Conservation (phyloP, 2,329 filamentous ascomycete species). For the Fusarium pilosicola region DNA sequence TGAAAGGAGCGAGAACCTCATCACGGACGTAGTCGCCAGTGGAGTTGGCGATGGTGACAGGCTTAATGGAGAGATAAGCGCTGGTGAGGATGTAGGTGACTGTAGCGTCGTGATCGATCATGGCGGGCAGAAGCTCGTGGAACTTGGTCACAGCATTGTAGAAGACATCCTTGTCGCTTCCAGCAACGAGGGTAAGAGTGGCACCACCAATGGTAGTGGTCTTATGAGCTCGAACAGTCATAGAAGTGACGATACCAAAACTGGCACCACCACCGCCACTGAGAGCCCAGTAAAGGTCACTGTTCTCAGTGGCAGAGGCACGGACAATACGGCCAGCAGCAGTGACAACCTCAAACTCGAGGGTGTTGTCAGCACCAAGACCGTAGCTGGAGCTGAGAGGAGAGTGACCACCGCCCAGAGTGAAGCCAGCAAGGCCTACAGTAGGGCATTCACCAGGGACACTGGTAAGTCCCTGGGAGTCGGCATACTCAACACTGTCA, state of each 20-base stretch:
- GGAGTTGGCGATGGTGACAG: conserved; percentile 57
- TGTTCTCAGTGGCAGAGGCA: conserved; percentile 58
- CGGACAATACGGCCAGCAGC: conserved; percentile 57
- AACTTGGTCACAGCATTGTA: not conserved
- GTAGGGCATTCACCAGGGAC: conserved; percentile 59
- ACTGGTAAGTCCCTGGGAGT: not conserved
- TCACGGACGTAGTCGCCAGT: conserved; percentile 2
- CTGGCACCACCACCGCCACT: conserved; percentile 67
- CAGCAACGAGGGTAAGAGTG: not conserved
- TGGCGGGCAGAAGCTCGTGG: conserved; percentile 50
- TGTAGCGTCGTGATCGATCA: conserved; percentile 62
- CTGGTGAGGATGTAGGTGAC: conserved; percentile 60
- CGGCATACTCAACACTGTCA: conserved; percentile 52
- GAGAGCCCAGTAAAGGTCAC: conserved; percentile 72
- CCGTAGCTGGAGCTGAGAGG: conserved; percentile 63
- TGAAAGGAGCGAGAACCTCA: not conserved
- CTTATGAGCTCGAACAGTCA: conserved; percentile 62
- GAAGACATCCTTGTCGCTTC: not conserved
- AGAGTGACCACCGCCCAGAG: conserved; percentile 66
- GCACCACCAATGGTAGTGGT: conserved; percentile 1
- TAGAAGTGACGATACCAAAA: conserved; percentile 65
- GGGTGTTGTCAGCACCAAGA: conserved; percentile 66
- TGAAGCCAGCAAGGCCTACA: conserved; percentile 69
- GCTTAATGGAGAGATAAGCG: conserved; percentile 51
- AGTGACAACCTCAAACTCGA: conserved; percentile 66